Percentiles rank a stretch among this genome's conserved stretches.
Evolutionary conservation across 2,329 filamentous ascomycete species (phyloP).

Genomic region (Alternaria arbusti): DNA sequence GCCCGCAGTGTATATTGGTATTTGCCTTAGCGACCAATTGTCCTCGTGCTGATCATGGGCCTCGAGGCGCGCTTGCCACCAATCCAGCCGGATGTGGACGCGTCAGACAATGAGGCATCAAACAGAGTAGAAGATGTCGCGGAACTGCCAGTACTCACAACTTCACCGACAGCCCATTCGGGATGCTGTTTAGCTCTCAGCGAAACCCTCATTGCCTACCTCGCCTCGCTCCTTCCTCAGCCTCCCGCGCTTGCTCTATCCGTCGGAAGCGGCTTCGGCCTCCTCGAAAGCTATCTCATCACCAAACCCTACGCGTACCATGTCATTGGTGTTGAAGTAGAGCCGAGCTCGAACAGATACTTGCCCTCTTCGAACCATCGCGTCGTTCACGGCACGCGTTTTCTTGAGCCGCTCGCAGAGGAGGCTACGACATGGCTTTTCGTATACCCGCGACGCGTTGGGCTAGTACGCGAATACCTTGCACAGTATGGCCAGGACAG

Average conservation of each 20-base stretch:
- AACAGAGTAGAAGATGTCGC: background rate
- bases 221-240: constrained; percentile 32
- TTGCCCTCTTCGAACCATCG: constrained; percentile 52
- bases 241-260: constrained; percentile 44
- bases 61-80: background rate
- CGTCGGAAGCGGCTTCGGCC: constrained; percentile 59
- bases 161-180: constrained; percentile 30
- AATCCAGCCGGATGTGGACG: background rate
- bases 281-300: constrained; percentile 56
- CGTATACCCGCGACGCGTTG: constrained; percentile 60
- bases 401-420: constrained; percentile 50
- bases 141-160: constrained; percentile 23
- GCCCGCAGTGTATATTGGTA: background rate
- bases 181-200: constrained; percentile 49
- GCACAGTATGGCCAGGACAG: constrained; percentile 33
- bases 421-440: constrained; percentile 59
- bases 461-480: constrained; percentile 55
- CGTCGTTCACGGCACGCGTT: constrained; percentile 54
- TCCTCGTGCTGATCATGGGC: background rate
- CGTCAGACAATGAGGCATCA: background rate
- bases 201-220: constrained; percentile 31
- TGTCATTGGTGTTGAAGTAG: constrained; percentile 58
- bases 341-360: constrained; percentile 53
- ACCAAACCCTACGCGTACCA: constrained; percentile 23
- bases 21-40: background rate